These are phyloP conservation scores for Purpureocillium takamizusanense DNA, from an alignment of 2,329 filamentous ascomycete genomes.

Conservation along the genomic window DNA sequence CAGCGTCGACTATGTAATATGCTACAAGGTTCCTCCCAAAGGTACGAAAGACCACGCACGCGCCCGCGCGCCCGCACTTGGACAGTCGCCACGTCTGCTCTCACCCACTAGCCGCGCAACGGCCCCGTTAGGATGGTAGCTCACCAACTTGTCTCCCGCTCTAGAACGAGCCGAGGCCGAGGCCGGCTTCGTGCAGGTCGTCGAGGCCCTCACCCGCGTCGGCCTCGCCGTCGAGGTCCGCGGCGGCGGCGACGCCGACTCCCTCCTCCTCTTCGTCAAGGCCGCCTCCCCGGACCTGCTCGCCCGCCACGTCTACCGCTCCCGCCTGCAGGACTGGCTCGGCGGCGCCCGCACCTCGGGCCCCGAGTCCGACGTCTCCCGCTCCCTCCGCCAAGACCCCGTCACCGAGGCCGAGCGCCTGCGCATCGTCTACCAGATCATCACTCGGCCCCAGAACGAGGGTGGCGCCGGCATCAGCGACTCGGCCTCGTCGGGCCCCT, in stretches of 20 bases:
- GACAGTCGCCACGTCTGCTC: no score
- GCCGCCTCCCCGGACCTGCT: constrained; percentile 69
- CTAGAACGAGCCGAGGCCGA: constrained; percentile 61
- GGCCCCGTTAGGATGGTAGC: no score
- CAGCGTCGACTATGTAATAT: constrained; percentile 82
- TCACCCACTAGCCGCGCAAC: no score
- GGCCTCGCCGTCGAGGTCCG: constrained; percentile 87
- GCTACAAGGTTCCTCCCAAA: constrained; percentile 62
- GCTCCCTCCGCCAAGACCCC: constrained; percentile 62
- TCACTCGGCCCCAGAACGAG: constrained; percentile 62
- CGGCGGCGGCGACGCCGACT: constrained; percentile 62
- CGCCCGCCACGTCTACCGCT: constrained; percentile 72
- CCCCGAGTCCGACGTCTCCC: constrained; percentile 62
- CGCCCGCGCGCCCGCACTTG: no score
- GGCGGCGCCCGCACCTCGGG: constrained; percentile 74
- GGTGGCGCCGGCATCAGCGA: constrained; percentile 74
- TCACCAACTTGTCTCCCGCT: no score
- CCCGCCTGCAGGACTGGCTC: constrained; percentile 87
- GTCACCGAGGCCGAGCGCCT: constrained; percentile 83
- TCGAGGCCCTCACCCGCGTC: constrained; percentile 64
- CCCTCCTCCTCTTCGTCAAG: constrained; percentile 75
- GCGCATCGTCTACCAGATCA: constrained; percentile 77
- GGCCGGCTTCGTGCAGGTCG: constrained; percentile 67
- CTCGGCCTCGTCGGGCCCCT: constrained; percentile 51
- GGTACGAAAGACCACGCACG: no score